These are phyloP conservation scores for Albifimbria verrucaria DNA, from an alignment of 2,329 filamentous ascomycete genomes.

Conservation along the genomic window DNA sequence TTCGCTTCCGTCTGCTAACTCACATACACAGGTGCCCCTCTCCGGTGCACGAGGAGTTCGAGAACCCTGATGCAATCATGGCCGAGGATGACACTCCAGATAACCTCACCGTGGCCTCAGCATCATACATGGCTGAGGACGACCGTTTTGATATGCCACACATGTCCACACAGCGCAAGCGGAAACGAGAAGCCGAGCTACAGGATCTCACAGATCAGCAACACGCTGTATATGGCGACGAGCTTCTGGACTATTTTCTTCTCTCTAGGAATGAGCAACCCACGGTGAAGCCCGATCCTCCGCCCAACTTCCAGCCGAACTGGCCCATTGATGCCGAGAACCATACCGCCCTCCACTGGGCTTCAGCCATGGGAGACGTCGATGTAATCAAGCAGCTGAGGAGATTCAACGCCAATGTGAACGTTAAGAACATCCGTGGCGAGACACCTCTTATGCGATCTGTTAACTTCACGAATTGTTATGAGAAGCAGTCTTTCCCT, in stretches of 20 bases:
- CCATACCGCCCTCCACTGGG: slow-evolving; percentile 95
- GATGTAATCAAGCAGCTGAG: slow-evolving; percentile 87
- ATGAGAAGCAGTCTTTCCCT: slow-evolving; percentile 88
- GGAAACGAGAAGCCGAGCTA: slow-evolving; percentile 67
- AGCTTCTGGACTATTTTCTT: slow-evolving; percentile 94
- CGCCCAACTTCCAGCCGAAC: slow-evolving; percentile 82
- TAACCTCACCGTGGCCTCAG: slow-evolving; percentile 77
- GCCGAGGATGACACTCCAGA: slow-evolving; percentile 80
- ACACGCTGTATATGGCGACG: slow-evolving; percentile 87
- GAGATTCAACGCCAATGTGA: slow-evolving; percentile 71
- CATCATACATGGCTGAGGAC: slow-evolving; percentile 81
- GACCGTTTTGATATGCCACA: slow-evolving; percentile 71
- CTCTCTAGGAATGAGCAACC: slow-evolving; percentile 76
- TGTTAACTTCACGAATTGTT: slow-evolving; percentile 95
- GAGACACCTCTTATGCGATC: slow-evolving; percentile 94
- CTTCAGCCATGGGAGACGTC: slow-evolving; percentile 93
- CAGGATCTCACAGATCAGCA: slow-evolving; percentile 71
- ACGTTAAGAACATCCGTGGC: slow-evolving; percentile 66
- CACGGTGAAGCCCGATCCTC: slow-evolving; percentile 71
- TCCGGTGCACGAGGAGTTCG: slow-evolving; percentile 55
- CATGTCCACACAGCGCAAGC: slow-evolving; percentile 63
- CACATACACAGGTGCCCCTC: slow-evolving; percentile 19
- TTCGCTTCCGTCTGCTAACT: slow-evolving; percentile 8
- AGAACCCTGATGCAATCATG: slow-evolving; percentile 58
- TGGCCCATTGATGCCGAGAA: slow-evolving; percentile 90